Conservation (phyloP, 2,329 filamentous ascomycete species). For the Fusarium sp. region DNA sequence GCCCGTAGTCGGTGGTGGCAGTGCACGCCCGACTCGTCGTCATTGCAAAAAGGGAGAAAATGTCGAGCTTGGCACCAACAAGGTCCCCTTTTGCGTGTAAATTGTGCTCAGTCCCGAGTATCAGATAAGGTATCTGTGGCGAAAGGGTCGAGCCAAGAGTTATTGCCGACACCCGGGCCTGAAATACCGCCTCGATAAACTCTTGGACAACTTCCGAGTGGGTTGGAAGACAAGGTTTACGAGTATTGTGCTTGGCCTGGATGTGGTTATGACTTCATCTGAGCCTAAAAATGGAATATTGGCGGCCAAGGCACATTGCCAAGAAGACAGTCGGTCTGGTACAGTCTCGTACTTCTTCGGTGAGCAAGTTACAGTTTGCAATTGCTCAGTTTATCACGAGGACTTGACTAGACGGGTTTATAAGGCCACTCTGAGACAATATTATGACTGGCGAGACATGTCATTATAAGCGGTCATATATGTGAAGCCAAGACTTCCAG, state of each 20-base stretch:
- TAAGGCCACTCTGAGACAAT: neutral
- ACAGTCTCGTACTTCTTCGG: neutral
- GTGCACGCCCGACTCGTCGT: slow-evolving; percentile 35
- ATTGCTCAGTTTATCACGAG: neutral
- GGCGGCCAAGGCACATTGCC: neutral
- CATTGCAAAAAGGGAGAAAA: slow-evolving; percentile 4
- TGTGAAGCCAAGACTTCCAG: neutral
- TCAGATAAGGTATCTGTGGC: neutral
- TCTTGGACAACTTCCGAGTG: neutral
- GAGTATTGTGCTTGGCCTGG: neutral
- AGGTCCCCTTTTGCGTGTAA: neutral
- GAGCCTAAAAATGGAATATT: neutral
- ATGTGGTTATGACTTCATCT: neutral
- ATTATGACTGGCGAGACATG: neutral
- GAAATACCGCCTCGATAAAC: neutral
- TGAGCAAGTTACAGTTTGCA: neutral
- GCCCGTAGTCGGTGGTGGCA: slow-evolving; percentile 40
- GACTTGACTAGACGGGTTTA: neutral
- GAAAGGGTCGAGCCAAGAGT: neutral
- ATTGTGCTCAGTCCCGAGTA: neutral
- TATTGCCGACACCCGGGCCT: neutral
- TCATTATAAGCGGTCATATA: neutral
- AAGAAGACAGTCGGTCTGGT: neutral
- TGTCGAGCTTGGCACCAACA: neutral
- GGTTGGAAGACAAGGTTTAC: neutral